These are phyloP conservation scores for Hirsutella rhossiliensis DNA, from an alignment of 2,329 filamentous ascomycete genomes.

Conservation along the genomic window DNA sequence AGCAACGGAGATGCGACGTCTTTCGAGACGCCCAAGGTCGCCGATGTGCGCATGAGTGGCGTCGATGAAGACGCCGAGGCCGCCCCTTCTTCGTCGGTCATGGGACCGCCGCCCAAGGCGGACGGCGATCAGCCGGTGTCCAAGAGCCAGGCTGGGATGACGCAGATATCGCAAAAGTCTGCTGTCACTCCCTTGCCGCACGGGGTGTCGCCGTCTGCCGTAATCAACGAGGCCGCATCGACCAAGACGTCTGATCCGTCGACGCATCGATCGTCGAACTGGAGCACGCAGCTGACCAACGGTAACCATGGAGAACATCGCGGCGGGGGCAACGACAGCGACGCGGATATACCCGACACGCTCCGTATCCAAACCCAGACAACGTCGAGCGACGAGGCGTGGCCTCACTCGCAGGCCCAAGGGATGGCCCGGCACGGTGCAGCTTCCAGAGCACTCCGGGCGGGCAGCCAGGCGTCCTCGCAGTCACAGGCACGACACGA, in stretches of 20 bases:
- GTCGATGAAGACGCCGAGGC: conserved; percentile 34
- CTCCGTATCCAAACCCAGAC: conserved; percentile 31
- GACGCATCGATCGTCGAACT: conserved; percentile 46
- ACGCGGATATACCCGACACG: conserved; percentile 42
- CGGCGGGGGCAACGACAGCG: conserved; percentile 17
- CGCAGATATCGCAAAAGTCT: conserved; percentile 53
- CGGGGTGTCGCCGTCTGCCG: conserved; percentile 44
- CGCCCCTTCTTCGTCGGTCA: conserved; percentile 31
- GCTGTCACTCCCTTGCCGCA: conserved; percentile 44
- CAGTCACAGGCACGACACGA: conserved; percentile 15
- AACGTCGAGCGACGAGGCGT: conserved; percentile 39
- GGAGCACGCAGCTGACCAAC: conserved; percentile 63
- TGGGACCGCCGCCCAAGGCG: conserved; percentile 34
- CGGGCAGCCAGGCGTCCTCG: conserved; percentile 26
- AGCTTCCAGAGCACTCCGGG: conserved; percentile 10
- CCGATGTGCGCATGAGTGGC: conserved; percentile 52
- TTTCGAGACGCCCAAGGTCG: conserved; percentile 32
- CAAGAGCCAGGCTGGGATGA: conserved; percentile 32
- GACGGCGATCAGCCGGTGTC: conserved; percentile 19
- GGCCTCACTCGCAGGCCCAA: conserved; percentile 47
- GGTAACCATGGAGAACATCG: conserved; percentile 40
- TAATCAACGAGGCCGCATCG: conserved; percentile 78
- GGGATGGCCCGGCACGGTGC: conserved; percentile 30
- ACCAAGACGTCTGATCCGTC: conserved; percentile 79
- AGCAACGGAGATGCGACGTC: conserved; percentile 46